These are phyloP conservation scores for Phytomonas sp. DNA, from an alignment of 208 protist species.

Conservation along the genomic window DNA sequence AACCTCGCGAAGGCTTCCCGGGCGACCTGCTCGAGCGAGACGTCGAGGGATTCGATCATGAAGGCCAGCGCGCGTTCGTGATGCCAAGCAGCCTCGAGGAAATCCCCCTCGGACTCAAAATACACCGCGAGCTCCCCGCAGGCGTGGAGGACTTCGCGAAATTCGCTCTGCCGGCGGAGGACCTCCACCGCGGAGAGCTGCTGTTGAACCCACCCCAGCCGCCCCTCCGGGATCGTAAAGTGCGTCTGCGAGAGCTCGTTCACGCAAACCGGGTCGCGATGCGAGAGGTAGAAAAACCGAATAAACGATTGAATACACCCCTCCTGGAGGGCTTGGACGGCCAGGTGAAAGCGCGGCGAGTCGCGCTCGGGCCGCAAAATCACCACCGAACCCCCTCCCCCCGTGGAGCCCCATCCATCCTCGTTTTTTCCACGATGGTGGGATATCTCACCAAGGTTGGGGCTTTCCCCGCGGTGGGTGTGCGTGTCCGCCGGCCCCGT, in stretches of 20 bases:
- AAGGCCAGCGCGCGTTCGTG: slow-evolving; percentile 62
- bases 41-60: slow-evolving; percentile 67
- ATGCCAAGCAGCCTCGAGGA: slow-evolving; percentile 64
- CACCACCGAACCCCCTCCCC: slow-evolving; percentile 17
- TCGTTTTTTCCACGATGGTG: no score
- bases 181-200: slow-evolving; percentile 65
- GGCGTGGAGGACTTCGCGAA: slow-evolving; percentile 44
- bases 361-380: slow-evolving; percentile 52
- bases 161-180: slow-evolving; percentile 78
- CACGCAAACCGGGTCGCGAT: slow-evolving; percentile 81
- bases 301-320: slow-evolving; percentile 79
- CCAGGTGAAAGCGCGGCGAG: slow-evolving; percentile 68
- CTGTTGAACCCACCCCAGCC: slow-evolving; percentile 75
- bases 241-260: slow-evolving; percentile 64
- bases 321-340: slow-evolving; percentile 68
- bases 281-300: slow-evolving; percentile 76
- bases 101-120: slow-evolving; percentile 73
- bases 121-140: slow-evolving; percentile 70
- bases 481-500: background rate
- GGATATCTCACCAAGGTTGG: background rate
- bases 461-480: background rate
- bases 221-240: slow-evolving; percentile 63
- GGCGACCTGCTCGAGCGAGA: slow-evolving; percentile 48
- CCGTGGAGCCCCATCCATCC: background rate
- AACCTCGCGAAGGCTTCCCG: slow-evolving; percentile 46